Percentiles rank a stretch among this genome's conserved stretches.
Evolutionary conservation across 1,139 yeast species (phyloP).

Genomic region (Zygosaccharomyces sapae): DNA sequence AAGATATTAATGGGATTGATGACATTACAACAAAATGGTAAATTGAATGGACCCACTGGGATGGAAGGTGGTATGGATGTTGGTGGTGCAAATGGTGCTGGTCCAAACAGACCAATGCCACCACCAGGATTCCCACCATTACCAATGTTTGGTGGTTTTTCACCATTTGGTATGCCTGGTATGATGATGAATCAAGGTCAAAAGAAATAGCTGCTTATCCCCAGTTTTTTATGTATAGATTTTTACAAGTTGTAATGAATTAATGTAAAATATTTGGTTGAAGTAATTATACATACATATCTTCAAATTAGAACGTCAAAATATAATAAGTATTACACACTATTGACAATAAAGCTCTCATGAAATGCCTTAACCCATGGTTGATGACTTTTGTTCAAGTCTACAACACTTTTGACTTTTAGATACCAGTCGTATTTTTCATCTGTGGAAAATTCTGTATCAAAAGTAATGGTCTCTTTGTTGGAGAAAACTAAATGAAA

Average conservation of each 20-base stretch:
- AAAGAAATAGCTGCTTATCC: conserved; percentile 12
- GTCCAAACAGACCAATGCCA: conserved; percentile 25
- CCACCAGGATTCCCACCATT: conserved; percentile 34
- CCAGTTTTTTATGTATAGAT: conserved; percentile 6
- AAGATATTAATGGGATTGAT: conserved; percentile 44
- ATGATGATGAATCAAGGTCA: conserved; percentile 32
- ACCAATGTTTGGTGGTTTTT: conserved; percentile 42
- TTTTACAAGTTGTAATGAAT: conserved; percentile 2
- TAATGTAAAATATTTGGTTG: background rate
- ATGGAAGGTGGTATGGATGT: conserved; percentile 13
- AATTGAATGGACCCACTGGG: conserved; percentile 24
- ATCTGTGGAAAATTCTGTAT: conserved; percentile 52
- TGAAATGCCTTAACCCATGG: conserved; percentile 58
- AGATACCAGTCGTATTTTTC: conserved; percentile 57
- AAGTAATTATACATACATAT: background rate
- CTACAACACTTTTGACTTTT: conserved; percentile 50
- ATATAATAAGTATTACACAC: background rate
- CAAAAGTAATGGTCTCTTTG: conserved; percentile 66
- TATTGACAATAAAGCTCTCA: conserved; percentile 8
- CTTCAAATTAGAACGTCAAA: background rate
- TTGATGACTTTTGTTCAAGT: conserved; percentile 51
- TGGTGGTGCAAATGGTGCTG: conserved; percentile 11
- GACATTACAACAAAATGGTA: conserved; percentile 37
- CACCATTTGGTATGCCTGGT: conserved; percentile 36
- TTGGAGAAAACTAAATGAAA: conserved; percentile 62